phyloP scores from a whole-genome alignment of 306 rosid genomes.

The Erythrophleum fordii region DNA sequence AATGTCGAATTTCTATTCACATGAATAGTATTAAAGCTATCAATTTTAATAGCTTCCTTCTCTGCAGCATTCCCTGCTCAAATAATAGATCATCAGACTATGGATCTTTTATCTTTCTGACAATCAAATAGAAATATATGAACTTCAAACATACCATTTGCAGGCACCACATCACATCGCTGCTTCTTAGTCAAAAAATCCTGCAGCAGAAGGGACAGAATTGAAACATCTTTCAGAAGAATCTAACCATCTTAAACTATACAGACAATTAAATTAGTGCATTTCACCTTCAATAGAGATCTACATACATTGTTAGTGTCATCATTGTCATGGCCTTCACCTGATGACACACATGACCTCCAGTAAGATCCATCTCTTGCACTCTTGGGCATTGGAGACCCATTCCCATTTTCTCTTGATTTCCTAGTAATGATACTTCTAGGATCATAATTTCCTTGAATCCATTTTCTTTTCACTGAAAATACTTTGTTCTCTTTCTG shows the following conservation, averaged over 20 bases:
- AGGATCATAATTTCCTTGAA: neutral
- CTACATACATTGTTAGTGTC: slow-evolving; percentile 24
- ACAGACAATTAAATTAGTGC: neutral
- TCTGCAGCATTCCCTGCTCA: slow-evolving; percentile 37
- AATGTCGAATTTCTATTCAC: slow-evolving; percentile 5
- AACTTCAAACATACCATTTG: slow-evolving; percentile 1
- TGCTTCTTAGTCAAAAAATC: neutral
- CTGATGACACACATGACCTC: slow-evolving; percentile 38
- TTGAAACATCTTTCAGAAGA: slow-evolving; percentile 3
- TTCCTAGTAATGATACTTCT: neutral
- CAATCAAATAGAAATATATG: neutral
- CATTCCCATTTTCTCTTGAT: slow-evolving; percentile 26
- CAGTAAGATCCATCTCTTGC: slow-evolving; percentile 15
- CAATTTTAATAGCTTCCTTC: slow-evolving; percentile 12
- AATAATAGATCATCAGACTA: slow-evolving; percentile 28
- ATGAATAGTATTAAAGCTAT: slow-evolving; percentile 17
- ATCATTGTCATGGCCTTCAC: slow-evolving; percentile 27
- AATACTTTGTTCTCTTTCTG: slow-evolving; percentile 11
- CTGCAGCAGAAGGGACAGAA: slow-evolving; percentile 1
- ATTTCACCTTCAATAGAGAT: neutral
- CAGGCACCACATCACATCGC: neutral
- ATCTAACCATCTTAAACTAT: neutral
- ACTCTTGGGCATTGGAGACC: slow-evolving; percentile 17
- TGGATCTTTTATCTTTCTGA: neutral
- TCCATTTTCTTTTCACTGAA: slow-evolving; percentile 19